Evolutionary conservation across 805 yeast genomes (phyloP), one percentile per base, ranked within the genome.

Genomic region (Candida andamanensis): DNA sequence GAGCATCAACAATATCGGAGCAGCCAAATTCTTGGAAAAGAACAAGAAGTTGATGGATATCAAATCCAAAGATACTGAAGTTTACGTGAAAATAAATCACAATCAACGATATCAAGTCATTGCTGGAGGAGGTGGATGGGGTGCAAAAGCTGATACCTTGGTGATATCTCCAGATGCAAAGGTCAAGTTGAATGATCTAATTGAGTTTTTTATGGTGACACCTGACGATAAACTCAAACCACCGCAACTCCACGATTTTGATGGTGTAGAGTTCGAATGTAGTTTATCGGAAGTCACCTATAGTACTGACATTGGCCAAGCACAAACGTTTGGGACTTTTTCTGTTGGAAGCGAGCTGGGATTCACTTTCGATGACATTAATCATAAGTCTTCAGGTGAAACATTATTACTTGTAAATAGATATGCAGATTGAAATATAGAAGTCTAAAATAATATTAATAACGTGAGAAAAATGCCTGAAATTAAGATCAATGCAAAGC

Each of bases 41-140:
- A 72, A 70, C 44, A 46, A 49, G 7, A 39, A 44, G 28, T 56
- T 73, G 29, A 62, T 61, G 66, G 39, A 45, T 11, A 31, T 63
- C 4, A 61, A 53, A 7, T 60, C 71, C 16, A 69, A 66, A 34
- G 72, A 67, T 15, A 63, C 72, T 4, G 54, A 60, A 38, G 67
- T 68, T 1, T 66, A 50, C 37, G 68, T 59, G 6, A 59, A 58
- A 36, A 20, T 66, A 10, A 42, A 40, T 33, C 36, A 45, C 16
- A 37, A 34, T 5, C 30, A 22, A 15, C 58, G 67, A 33, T 71
- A 58, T 49, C 71, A 73, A 46, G 77, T 80, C 14, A 63, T 76
- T 21, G 87, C 85, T 4, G 87, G 87, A 4, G 87, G 87, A 2
- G 81, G 85, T 2, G 78, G 80, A 2, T 80, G 86, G 86, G 84